Conservation (phyloP, 2,329 filamentous ascomycete species). For the Zelopaecilomyces penicillatus region DNA sequence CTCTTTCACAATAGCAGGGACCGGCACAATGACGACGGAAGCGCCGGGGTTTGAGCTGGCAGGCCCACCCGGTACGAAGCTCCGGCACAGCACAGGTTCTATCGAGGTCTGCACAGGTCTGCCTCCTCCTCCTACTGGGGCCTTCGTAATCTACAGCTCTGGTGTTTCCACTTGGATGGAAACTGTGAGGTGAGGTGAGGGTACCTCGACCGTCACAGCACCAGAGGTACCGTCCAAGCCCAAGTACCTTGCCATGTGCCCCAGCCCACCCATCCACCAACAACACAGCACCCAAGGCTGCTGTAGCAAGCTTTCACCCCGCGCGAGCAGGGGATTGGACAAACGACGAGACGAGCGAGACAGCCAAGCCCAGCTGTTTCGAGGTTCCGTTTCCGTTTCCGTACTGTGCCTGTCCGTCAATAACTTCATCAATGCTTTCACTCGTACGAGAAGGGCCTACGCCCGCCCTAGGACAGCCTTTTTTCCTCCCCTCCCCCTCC, state of each 20-base stretch:
- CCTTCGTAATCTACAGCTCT: too few species aligned
- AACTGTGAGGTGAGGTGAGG: not conserved
- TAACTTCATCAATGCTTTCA: not conserved
- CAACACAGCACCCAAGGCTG: not conserved
- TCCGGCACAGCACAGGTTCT: not conserved
- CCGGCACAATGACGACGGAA: constrained; percentile 6
- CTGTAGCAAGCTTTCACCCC: constrained; percentile 1
- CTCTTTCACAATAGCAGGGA: constrained; percentile 2
- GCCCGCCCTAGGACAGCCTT: too few species aligned
- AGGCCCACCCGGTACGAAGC: constrained; percentile 3
- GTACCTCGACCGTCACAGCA: constrained; percentile 1
- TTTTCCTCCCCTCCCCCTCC: too few species aligned
- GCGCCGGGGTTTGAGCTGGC: not conserved
- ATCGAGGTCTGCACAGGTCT: too few species aligned
- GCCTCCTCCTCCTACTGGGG: too few species aligned
- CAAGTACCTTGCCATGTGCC: constrained; percentile 9
- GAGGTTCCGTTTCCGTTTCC: too few species aligned
- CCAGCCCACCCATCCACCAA: not conserved
- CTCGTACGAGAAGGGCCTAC: not conserved
- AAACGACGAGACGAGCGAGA: not conserved
- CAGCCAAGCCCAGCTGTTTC: too few species aligned
- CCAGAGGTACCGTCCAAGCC: constrained; percentile 3
- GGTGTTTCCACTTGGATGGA: too few species aligned
- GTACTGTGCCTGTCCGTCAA: too few species aligned
- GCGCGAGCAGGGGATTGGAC: not conserved